A percentile compares a stretch with the other conserved stretches of the same genome.
Conservation (phyloP, 495 filamentous ascomycete species). For the Talaromyces proteolyticus region DNA sequence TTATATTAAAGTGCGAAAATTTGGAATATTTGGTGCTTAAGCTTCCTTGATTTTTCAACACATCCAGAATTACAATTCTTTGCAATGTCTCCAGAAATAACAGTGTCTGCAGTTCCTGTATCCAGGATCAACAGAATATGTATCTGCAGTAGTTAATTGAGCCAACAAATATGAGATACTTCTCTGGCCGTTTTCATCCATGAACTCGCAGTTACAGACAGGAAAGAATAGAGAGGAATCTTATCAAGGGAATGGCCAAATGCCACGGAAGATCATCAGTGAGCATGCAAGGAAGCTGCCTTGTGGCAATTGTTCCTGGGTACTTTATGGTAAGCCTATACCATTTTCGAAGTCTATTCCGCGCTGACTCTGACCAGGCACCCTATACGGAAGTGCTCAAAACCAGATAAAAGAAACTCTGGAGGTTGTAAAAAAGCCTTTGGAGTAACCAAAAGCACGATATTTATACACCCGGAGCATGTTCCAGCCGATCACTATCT, state of each 20-base stretch:
- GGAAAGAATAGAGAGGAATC: background rate
- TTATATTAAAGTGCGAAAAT: too few relatives aligned
- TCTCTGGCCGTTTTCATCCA: conserved; percentile 11
- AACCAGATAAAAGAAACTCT: conserved; percentile 20
- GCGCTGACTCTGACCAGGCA: background rate
- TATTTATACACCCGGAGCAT: conserved; percentile 37
- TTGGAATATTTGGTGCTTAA: too few relatives aligned
- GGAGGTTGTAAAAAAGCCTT: conserved; percentile 39
- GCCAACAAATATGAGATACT: conserved; percentile 9
- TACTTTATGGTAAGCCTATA: background rate
- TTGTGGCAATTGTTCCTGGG: background rate
- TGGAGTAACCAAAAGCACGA: conserved; percentile 30
- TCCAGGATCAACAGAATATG: background rate
- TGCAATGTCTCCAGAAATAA: background rate
- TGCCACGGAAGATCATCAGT: background rate
- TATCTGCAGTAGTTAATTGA: conserved; percentile 5
- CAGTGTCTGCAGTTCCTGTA: background rate
- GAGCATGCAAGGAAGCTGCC: background rate
- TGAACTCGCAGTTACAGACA: background rate
- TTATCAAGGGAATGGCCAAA: background rate
- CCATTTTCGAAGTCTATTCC: background rate
- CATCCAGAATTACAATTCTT: background rate
- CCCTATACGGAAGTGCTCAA: background rate
- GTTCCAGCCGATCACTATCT: conserved; percentile 26
- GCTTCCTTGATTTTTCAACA: too few relatives aligned